Base-by-base conservation (phyloP, 306 rosid species). In the Sicyos baderoa region DNA sequence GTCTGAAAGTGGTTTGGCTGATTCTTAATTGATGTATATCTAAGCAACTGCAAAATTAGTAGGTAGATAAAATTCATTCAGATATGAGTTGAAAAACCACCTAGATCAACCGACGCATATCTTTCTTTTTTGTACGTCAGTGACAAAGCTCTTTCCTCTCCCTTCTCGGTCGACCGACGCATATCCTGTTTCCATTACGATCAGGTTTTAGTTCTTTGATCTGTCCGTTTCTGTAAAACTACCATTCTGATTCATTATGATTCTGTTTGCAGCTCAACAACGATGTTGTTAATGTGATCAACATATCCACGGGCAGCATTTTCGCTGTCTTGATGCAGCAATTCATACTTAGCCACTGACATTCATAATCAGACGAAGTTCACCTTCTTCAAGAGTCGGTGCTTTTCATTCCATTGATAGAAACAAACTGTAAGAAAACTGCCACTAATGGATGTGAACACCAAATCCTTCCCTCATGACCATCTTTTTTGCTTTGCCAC, bases 291-390 rank as follows among this genome's bases (percentile, higher is more conserved):
- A 94, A 94, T 60, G 55, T 94, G 71, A 88, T 94, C 84, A 94
- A 94, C 81, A 90, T 94, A 78, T 88, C 90, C 22, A 80, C 86
- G 83, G 99, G 99, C 27, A 85, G 90, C 82, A 75, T 86, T 81
- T 76, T 87, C 66, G 99, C 99, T n/a, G 82, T 88, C 71, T 79
- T 88, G 74, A 80, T 94, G 86, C 99, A 83, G 81, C 97, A 86
- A 77, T 73, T 82, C 29, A 79, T 86, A 22, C 78, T 84, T 35
- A 85, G 77, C 63, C 86, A 64, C 71, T 77, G 77, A 82, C 63
- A 32, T 50, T 9, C 73, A 59, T 80, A 78, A 80, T 71, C 59
- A 50, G 71, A 71, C 9, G 58, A 64, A 61, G 53, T 4, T 60
- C 56, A 18, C 50, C 40, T 44, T 63, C 40, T 44, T 63, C 72